Conservation (phyloP, 495 filamentous ascomycete genomes). For the Trichoderma asperelloides region DNA sequence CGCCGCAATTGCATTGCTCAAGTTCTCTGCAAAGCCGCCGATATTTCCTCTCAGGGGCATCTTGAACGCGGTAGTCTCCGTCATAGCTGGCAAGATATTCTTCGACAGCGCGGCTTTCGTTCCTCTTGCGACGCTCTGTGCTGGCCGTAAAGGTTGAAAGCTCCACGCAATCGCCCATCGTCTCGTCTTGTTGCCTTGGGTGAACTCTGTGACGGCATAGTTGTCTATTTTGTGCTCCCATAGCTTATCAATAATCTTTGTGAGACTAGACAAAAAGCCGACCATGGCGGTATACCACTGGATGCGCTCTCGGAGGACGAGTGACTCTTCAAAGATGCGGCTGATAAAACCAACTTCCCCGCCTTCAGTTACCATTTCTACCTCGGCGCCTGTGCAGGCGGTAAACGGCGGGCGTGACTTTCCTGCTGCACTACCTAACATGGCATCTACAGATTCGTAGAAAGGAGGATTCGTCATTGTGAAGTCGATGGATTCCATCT, state of each 20-base stretch:
- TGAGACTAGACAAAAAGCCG: constrained; percentile 69
- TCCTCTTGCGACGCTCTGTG: constrained; percentile 47
- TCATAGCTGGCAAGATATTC: constrained; percentile 48
- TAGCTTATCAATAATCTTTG: constrained; percentile 52
- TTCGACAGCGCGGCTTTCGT: constrained; percentile 45
- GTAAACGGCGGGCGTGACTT: constrained; percentile 65
- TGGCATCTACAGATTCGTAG: constrained; percentile 64
- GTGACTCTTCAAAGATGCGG: constrained; percentile 66
- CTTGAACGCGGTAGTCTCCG: constrained; percentile 28
- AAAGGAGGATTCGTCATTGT: constrained; percentile 95
- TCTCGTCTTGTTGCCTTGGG: constrained; percentile 70
- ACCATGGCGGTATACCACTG: constrained; percentile 92
- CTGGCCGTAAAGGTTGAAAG: constrained; percentile 60
- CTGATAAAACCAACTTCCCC: constrained; percentile 77
- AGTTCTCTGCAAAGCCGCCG: constrained; percentile 12
- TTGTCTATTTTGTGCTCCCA: constrained; percentile 55
- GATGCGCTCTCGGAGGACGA: constrained; percentile 47
- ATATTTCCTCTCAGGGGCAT: constrained; percentile 10
- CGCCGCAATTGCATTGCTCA: constrained; percentile 19
- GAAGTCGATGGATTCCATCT: constrained; percentile 63
- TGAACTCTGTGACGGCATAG: constrained; percentile 73
- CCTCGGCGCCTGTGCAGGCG: constrained; percentile 69
- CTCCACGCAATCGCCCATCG: constrained; percentile 90
- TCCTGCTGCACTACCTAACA: constrained; percentile 50
- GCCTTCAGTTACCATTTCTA: constrained; percentile 81